phyloP scores from a whole-genome alignment of 192 early-diverging fungal species.

The Entomortierella parvispora region DNA sequence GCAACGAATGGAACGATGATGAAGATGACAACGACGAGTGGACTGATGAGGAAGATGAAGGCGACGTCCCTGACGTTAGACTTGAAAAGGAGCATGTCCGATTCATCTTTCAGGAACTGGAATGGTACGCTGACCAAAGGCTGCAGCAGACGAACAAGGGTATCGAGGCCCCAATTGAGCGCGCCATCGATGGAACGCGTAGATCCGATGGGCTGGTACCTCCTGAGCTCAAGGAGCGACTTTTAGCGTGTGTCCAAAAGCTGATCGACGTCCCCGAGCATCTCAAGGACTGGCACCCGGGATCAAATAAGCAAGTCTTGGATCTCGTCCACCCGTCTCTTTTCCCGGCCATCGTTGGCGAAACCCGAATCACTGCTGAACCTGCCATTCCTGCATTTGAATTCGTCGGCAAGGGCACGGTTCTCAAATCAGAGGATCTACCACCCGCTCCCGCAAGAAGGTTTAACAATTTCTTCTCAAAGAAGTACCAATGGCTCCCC shows the following conservation, averaged over 20 bases:
- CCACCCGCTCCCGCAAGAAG: no score
- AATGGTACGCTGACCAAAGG: conserved; percentile 14
- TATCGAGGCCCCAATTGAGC: conserved; percentile 9
- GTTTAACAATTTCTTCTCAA: background rate
- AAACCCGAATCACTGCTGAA: no score
- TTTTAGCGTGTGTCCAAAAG: conserved; percentile 15
- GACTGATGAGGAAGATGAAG: conserved; percentile 7
- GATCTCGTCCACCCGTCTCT: conserved; percentile 57
- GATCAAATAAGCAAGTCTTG: conserved; percentile 54
- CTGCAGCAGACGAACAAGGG: conserved; percentile 6
- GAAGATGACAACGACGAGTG: no score
- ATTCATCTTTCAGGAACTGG: conserved; percentile 42
- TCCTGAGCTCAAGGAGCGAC: background rate
- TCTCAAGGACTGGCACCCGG: conserved; percentile 58
- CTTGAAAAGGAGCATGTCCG: no score
- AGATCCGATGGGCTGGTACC: no score
- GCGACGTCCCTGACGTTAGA: no score
- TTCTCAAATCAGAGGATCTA: no score
- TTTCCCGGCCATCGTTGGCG: no score
- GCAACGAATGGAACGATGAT: no score
- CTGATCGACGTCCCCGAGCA: conserved; percentile 22
- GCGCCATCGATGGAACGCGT: background rate
- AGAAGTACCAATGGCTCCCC: conserved; percentile 72
- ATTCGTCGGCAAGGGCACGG: no score
- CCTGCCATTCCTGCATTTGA: no score